Percentiles rank a stretch among this genome's conserved stretches.
Conservation (phyloP, 352 stramenopile species). For the Globisporangium apiculatum region DNA sequence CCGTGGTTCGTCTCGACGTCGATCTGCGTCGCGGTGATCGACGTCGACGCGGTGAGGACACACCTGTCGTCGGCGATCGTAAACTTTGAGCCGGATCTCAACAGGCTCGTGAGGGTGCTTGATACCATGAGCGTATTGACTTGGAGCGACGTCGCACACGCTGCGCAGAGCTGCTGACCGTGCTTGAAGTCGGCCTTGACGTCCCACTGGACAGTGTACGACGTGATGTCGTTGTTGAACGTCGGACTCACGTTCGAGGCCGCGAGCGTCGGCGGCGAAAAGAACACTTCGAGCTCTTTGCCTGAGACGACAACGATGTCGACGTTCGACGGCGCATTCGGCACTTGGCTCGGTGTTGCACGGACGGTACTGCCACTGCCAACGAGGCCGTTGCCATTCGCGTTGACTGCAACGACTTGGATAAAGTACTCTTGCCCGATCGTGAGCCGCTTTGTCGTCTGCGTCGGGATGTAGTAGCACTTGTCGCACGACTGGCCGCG, state of each 20-base stretch:
- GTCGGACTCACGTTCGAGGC: slow-evolving; percentile 47
- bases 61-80: slow-evolving; percentile 50
- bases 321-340: slow-evolving; percentile 85
- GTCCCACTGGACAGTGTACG: slow-evolving; percentile 90
- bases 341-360: slow-evolving; percentile 78
- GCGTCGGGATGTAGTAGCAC: slow-evolving; percentile 61
- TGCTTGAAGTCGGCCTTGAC: slow-evolving; percentile 57
- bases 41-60: slow-evolving; percentile 27
- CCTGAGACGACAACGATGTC: slow-evolving; percentile 83
- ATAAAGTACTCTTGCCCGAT: slow-evolving; percentile 77
- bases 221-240: slow-evolving; percentile 81
- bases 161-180: slow-evolving; percentile 35
- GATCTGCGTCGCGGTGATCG: slow-evolving; percentile 15
- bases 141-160: slow-evolving; percentile 39
- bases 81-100: slow-evolving; percentile 31
- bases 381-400: slow-evolving; percentile 51
- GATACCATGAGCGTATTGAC: slow-evolving; percentile 30
- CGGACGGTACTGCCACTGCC: slow-evolving; percentile 21
- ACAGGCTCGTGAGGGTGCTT: slow-evolving; percentile 18
- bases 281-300: slow-evolving; percentile 85
- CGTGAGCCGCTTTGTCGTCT: slow-evolving; percentile 45
- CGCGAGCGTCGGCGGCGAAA: slow-evolving; percentile 62
- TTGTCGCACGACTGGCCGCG: slow-evolving; percentile 38
- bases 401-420: slow-evolving; percentile 69
- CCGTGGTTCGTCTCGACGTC: slow-evolving; percentile 23